Base-by-base conservation (phyloP, 805 yeast species). In the Candida adriatica region DNA sequence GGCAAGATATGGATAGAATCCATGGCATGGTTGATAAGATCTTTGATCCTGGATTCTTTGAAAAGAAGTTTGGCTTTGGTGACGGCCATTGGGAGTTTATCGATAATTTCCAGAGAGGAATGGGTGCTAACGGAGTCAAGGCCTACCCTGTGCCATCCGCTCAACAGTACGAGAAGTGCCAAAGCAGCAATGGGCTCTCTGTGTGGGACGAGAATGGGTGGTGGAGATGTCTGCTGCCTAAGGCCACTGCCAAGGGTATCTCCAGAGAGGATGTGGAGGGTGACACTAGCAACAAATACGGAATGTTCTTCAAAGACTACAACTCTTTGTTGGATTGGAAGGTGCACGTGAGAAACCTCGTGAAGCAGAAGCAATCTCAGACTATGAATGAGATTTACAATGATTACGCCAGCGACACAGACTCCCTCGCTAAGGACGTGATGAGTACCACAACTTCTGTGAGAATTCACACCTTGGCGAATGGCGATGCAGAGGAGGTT, bases 151-250 rank as follows among this genome's bases (percentile, higher is more conserved):
- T 66, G 6, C 94, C 94, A 3, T 61, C 77, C 0, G 61, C 69
- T 3, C 54, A 66, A 30, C 69, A 73, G 39, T 84, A 77, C 53
- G 64, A 70, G 31, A 64, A 70, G 27, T 90, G 97, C 56, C 45
- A 69, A 39, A 70, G 70, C 14, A 58, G 68, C 21, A 60, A 74
- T 7, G 97, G 98, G 4, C 58, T 69, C 6, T 72, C 85, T 0
- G 77, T 75, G 9, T 90, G 96, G 96, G 94, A 86, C 51, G 59
- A 72, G 22, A 65, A 69, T 15, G 97, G 96, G 0, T 71, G 77
- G 55, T 90, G 96, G 96, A 72, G 88, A 50, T 90, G 97, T 58
- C 60, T 90, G 27, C 80, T 88, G 55, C 95, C 95, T 9, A 66
- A 66, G 48, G 58, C 55, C 29, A 43, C 42, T 47, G 55, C 56